Evolutionary conservation across 1,139 yeast species (phyloP).

Genomic region (Taiozyma sp.): DNA sequence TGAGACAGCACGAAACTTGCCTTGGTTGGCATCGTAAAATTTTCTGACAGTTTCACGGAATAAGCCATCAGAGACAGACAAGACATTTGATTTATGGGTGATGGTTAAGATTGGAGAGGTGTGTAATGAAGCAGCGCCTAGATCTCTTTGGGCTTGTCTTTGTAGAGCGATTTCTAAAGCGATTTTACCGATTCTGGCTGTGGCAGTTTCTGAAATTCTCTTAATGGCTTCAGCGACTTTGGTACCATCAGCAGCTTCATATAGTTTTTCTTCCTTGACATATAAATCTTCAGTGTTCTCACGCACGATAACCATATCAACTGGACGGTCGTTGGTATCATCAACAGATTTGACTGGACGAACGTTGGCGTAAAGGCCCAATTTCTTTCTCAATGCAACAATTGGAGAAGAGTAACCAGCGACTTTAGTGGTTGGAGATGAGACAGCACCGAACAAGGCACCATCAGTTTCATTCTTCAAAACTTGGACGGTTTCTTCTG

Average conservation of each 20-base stretch:
- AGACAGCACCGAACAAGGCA: conserved; percentile 95
- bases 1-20: conserved; percentile 48
- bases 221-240: conserved; percentile 96
- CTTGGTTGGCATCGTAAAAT: conserved; percentile 63
- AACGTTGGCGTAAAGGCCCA: conserved; percentile 93
- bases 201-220: conserved; percentile 87
- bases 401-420: conserved; percentile 97
- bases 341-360: conserved; percentile 95
- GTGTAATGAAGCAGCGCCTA: conserved; percentile 50
- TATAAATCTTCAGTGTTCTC: conserved; percentile 97
- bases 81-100: conserved; percentile 93
- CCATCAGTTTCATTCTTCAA: conserved; percentile 86
- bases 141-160: conserved; percentile 76
- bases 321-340: conserved; percentile 66
- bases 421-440: conserved; percentile 90
- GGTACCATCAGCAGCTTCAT: conserved; percentile 64
- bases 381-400: conserved; percentile 91
- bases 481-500: conserved; percentile 83
- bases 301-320: conserved; percentile 95
- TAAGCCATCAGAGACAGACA: conserved; percentile 88
- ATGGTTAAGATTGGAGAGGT: conserved; percentile 72
- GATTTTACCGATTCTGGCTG: conserved; percentile 79
- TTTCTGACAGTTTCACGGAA: conserved; percentile 88
- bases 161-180: conserved; percentile 90
- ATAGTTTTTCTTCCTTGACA: conserved; percentile 84